Percentiles rank a stretch among this genome's conserved stretches.
These are phyloP conservation scores for Hyaloscypha variabilis DNA, from an alignment of 495 filamentous ascomycete genomes.

Conservation along the genomic window DNA sequence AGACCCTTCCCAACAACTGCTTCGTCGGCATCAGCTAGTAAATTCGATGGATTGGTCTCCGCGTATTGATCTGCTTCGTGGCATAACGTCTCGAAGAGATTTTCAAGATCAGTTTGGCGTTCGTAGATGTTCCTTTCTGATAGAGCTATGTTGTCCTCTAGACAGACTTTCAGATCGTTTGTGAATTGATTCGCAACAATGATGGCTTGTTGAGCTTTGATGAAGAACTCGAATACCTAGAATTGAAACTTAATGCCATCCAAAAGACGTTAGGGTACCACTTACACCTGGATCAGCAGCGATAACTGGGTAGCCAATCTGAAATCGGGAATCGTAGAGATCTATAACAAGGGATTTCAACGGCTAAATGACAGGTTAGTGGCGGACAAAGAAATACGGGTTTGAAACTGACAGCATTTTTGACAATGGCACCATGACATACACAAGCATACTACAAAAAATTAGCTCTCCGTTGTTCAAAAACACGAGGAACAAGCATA, in stretches of 20 bases:
- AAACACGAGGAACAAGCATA: constrained; percentile 27
- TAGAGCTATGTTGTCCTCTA: constrained; percentile 8
- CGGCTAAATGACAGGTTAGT: too few relatives aligned
- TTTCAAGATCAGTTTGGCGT: constrained; percentile 58
- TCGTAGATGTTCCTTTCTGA: constrained; percentile 35
- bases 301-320: constrained; percentile 56
- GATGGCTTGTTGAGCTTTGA: constrained; percentile 60
- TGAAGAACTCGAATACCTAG: constrained; percentile 55
- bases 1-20: constrained; percentile 51
- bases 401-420: constrained; percentile 51
- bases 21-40: constrained; percentile 44
- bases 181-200: constrained; percentile 59
- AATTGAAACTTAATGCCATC: neutral
- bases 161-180: constrained; percentile 30
- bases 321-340: constrained; percentile 59
- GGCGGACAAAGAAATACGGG: neutral
- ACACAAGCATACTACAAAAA: constrained; percentile 55
- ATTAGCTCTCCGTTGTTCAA: neutral
- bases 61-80: constrained; percentile 40
- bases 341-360: constrained; percentile 40
- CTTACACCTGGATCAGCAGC: constrained; percentile 55
- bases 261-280: constrained; percentile 6
- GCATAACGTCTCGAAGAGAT: constrained; percentile 50
- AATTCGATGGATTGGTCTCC: too few relatives aligned
- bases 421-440: constrained; percentile 61